phyloP scores from a whole-genome alignment of 2,329 filamentous ascomycete species.

The Botrytis fragariae region DNA sequence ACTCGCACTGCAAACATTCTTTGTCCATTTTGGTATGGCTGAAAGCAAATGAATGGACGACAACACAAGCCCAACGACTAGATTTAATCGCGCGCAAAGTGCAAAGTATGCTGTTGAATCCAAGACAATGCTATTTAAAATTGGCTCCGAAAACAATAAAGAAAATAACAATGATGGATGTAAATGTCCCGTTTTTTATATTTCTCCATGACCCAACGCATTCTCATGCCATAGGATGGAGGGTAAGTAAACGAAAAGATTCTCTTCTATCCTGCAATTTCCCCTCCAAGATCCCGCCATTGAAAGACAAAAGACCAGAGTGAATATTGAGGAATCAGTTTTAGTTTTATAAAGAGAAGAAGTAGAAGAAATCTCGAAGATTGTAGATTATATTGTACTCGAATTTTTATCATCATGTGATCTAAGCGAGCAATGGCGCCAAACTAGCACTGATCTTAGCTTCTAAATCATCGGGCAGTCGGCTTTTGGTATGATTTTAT shows the following conservation, averaged over 20 bases:
- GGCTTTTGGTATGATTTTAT: background rate
- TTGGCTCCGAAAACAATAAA: background rate
- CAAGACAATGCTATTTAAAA: background rate
- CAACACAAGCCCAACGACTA: background rate
- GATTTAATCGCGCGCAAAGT: background rate
- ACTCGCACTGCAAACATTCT: conserved; percentile 6
- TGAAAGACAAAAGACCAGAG: conserved; percentile 57
- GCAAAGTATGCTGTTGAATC: background rate
- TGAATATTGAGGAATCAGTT: conserved; percentile 59
- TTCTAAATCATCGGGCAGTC: background rate
- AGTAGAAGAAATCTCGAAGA: conserved; percentile 14
- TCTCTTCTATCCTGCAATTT: conserved; percentile 64
- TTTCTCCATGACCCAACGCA: conserved; percentile 38
- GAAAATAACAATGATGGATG: background rate
- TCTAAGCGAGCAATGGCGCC: background rate
- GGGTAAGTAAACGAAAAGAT: conserved; percentile 55
- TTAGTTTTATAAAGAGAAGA: conserved; percentile 45
- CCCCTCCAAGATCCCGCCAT: conserved; percentile 62
- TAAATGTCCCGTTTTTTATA: conserved; percentile 34
- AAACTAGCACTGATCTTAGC: background rate
- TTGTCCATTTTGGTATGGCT: background rate
- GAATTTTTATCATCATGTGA: conserved; percentile 6
- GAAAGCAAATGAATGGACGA: conserved; percentile 5
- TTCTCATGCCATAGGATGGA: conserved; percentile 47
- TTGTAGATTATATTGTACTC: background rate